Percentiles rank a stretch among this genome's conserved stretches.
Conservation (phyloP, 1,284 basidiomycete genomes). For the Ceratobasidium papillatum region DNA sequence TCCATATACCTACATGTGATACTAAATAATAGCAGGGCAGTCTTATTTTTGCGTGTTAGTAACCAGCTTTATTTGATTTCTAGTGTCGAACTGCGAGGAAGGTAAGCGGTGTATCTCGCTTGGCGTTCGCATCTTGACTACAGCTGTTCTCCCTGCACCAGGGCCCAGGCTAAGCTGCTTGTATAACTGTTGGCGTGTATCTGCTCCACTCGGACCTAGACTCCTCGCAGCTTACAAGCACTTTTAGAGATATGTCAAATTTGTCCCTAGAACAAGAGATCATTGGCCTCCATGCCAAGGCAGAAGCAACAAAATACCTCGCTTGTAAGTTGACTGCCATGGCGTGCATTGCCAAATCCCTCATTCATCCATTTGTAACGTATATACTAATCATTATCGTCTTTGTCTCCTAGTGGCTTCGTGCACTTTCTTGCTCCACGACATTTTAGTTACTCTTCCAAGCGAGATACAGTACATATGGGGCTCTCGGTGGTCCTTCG, state of each 20-base stretch:
- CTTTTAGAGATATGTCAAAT: background rate
- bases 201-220: background rate
- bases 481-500: slow-evolving; percentile 28
- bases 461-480: slow-evolving; percentile 17
- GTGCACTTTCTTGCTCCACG: slow-evolving; percentile 12
- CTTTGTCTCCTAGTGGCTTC: background rate
- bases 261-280: background rate
- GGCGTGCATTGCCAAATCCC: too few species aligned
- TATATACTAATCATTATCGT: background rate
- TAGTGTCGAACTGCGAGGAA: too few species aligned
- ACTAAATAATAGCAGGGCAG: too few species aligned
- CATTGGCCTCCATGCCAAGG: background rate
- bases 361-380: too few species aligned
- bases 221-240: background rate
- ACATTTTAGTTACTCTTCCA: slow-evolving; percentile 10
- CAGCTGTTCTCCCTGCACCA: too few species aligned
- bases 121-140: too few species aligned
- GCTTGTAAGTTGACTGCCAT: background rate
- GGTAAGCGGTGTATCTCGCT: too few species aligned
- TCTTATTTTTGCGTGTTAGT: too few species aligned
- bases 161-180: too few species aligned
- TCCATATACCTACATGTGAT: too few species aligned
- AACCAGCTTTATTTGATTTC: too few species aligned
- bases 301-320: slow-evolving; percentile 5
- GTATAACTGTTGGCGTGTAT: too few species aligned